A percentile compares a stretch with the other conserved stretches of the same genome.
phyloP scores from a whole-genome alignment of 345 rosid genomes.

The Raphanus sativus region DNA sequence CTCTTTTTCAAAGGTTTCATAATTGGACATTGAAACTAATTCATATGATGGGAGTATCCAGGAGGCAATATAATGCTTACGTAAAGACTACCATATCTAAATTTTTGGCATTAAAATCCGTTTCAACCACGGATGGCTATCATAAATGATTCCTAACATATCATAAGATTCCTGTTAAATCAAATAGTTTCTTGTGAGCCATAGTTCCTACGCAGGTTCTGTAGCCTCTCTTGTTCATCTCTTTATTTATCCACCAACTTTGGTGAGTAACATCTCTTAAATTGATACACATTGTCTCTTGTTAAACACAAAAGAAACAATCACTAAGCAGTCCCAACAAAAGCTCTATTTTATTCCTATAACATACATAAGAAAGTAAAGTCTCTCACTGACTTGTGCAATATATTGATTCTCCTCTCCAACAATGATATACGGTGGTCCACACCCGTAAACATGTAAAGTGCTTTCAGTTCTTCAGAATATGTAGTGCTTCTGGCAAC shows the following conservation, averaged over 20 bases:
- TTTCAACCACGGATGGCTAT: too few relatives aligned
- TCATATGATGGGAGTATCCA: too few relatives aligned
- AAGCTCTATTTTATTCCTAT: conserved; percentile 53
- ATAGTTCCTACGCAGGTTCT: not conserved
- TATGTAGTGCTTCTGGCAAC: conserved; percentile 41
- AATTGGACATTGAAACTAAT: too few relatives aligned
- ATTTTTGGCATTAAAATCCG: too few relatives aligned
- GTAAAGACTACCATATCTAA: too few relatives aligned
- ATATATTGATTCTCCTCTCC: conserved; percentile 36
- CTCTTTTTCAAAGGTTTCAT: too few relatives aligned
- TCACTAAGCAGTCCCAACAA: not conserved
- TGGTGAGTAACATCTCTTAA: not conserved
- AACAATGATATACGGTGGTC: conserved; percentile 52
- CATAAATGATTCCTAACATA: too few relatives aligned
- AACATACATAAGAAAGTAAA: conserved; percentile 61
- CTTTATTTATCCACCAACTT: not conserved
- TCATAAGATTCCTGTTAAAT: not conserved
- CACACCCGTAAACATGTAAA: conserved; percentile 68
- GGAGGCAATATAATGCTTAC: too few relatives aligned
- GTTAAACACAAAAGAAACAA: not conserved
- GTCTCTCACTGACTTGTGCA: conserved; percentile 48
- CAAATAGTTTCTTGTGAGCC: not conserved
- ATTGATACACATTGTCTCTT: not conserved
- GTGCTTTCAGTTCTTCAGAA: conserved; percentile 62
- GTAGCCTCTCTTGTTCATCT: not conserved